Conservation (phyloP, 2,329 filamentous ascomycete species). For the Hypoxylon sp. region DNA sequence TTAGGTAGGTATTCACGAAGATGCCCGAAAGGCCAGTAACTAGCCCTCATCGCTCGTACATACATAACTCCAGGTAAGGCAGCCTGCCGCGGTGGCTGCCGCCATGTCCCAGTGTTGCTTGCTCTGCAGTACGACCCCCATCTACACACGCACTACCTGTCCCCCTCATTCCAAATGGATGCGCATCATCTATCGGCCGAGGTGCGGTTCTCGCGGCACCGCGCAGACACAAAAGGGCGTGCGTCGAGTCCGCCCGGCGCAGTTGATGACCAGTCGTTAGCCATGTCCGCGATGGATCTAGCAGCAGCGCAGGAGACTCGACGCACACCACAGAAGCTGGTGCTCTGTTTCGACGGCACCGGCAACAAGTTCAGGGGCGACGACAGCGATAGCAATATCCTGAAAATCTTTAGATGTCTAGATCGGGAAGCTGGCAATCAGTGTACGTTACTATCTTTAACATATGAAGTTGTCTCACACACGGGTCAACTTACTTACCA, state of each 20-base stretch:
- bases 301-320: slow-evolving; percentile 33
- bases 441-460: slow-evolving; percentile 54
- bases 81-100: not conserved
- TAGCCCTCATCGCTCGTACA: slow-evolving; percentile 12
- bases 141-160: no score
- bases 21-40: not conserved
- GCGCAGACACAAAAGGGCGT: slow-evolving; percentile 27
- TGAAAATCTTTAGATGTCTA: slow-evolving; percentile 78
- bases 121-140: slow-evolving; percentile 14
- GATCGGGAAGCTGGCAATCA: slow-evolving; percentile 72
- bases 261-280: slow-evolving; percentile 10
- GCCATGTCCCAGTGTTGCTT: not conserved
- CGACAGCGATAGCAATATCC: slow-evolving; percentile 72
- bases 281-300: slow-evolving; percentile 38
- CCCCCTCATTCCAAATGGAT: slow-evolving; percentile 40
- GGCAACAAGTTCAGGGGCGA: slow-evolving; percentile 73
- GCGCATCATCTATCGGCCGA: slow-evolving; percentile 41
- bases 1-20: not conserved
- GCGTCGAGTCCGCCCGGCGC: slow-evolving; percentile 30
- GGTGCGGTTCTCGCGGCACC: slow-evolving; percentile 11
- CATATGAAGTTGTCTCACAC: not conserved
- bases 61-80: slow-evolving; percentile 17
- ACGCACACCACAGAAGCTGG: slow-evolving; percentile 58
- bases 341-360: slow-evolving; percentile 73
- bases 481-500: not conserved